Percentiles rank a stretch among this genome's conserved stretches.
phyloP scores from a whole-genome alignment of 176 grass and related monocot genomes.

The Carex kokanica region DNA sequence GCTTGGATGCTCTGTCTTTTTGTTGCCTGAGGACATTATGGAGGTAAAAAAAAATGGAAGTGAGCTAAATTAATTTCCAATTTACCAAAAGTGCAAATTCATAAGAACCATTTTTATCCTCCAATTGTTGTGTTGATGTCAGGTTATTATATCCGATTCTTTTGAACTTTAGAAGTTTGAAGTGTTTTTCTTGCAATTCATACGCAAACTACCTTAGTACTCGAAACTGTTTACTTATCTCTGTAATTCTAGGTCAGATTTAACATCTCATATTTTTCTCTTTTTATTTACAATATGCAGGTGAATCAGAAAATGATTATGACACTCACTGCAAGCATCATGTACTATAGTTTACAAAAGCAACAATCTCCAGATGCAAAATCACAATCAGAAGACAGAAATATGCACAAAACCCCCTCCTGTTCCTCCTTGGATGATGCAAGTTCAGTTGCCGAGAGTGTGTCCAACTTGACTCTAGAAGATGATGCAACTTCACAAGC shows the following conservation, averaged over 20 bases:
- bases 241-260: not conserved
- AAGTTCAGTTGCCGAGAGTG: constrained; percentile 59
- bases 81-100: not conserved
- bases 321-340: constrained; percentile 88
- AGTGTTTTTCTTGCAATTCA: not conserved
- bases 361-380: constrained; percentile 46
- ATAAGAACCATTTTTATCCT: not conserved
- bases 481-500: constrained; percentile 61
- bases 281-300: constrained; percentile 39
- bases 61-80: not conserved
- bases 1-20: constrained; percentile 89
- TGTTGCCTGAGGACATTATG: constrained; percentile 92
- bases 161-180: not conserved
- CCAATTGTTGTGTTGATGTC: not conserved
- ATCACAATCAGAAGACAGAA: constrained; percentile 50
- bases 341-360: constrained; percentile 87
- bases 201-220: not conserved
- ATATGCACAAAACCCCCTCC: constrained; percentile 35
- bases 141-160: constrained; percentile 10
- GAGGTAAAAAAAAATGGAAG: constrained; percentile 55
- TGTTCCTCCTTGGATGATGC: constrained; percentile 29
- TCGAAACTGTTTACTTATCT: not conserved
- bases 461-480: constrained; percentile 24
- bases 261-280: not conserved
- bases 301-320: constrained; percentile 99